Percentiles rank a stretch among this genome's conserved stretches.
Evolutionary conservation across 2,329 filamentous ascomycete genomes (phyloP).

Genomic region (Lasiodiplodia sp.): DNA sequence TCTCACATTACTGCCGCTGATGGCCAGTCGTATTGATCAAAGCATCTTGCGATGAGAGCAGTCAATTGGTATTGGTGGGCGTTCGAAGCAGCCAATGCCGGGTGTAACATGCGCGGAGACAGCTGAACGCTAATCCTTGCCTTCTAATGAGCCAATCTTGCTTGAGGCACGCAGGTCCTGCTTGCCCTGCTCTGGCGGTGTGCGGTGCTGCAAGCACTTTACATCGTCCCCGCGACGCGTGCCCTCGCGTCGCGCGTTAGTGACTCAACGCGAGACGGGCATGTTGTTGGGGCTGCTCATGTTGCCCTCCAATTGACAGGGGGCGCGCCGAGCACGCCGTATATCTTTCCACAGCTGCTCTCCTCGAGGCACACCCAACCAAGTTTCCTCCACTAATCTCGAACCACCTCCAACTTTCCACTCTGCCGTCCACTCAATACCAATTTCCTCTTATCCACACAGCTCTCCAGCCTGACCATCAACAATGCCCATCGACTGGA

Average conservation of each 20-base stretch:
- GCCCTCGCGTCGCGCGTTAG: background rate
- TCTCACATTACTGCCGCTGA: background rate
- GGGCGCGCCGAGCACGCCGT: background rate
- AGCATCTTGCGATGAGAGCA: too few relatives aligned
- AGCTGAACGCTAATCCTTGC: background rate
- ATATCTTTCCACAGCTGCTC: conserved; percentile 10
- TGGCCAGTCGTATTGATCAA: background rate
- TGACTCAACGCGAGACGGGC: conserved; percentile 5
- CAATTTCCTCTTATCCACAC: background rate
- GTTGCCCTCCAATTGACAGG: background rate
- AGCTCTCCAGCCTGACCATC: background rate
- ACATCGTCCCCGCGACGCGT: conserved; percentile 6
- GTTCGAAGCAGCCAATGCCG: background rate
- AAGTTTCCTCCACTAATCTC: background rate
- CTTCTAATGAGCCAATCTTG: background rate
- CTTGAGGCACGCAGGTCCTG: background rate
- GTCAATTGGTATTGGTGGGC: too few relatives aligned
- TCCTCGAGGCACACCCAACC: background rate
- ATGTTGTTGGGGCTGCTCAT: background rate
- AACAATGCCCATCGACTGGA: conserved; percentile 48
- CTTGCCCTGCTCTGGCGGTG: background rate
- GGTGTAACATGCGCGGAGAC: background rate
- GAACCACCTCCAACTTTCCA: background rate
- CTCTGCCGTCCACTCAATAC: background rate
- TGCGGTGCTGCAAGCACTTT: conserved; percentile 10